Base-by-base conservation (phyloP, 1,139 yeast species). In the Meyerozyma elateridarum region DNA sequence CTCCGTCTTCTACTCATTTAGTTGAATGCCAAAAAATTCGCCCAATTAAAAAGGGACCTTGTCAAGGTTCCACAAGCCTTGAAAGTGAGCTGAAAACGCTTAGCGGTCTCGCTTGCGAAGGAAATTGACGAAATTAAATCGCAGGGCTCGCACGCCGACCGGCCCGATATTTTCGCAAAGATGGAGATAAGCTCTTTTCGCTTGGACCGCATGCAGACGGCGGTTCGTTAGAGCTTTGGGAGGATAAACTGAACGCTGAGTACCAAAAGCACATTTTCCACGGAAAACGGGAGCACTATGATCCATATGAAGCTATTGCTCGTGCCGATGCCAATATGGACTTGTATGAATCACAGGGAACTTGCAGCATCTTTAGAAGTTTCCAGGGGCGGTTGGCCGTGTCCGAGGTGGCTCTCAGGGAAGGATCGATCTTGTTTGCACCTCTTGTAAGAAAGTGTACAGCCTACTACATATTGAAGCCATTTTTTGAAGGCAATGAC, bases 351-450 rank as follows among this genome's bases (percentile, higher is more conserved):
- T 42, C 45, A 32, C 35, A 40, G 9, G 46, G 39, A 1, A 33
- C 39, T 6, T 65, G 73, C 29, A 58, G 62, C 8, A 54, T 58
- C 9, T 68, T 67, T 44, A 50, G 75, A 35, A 56, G 70, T 18
- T 62, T 69, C 35, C 76, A 71, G 48, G 76, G 74, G 6, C 70
- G 75, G 74, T 41, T 69, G 30, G 62, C 73, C 1, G 48, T 69
- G 39, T 53, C 64, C 9, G 51, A 50, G 15, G 54, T 54, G 15
- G 60, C 58, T 5, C 58, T 68, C 5, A 62, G 62, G 15, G 73
- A 66, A 40, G 76, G 76, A 1, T 62, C 75, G 3, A 51, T 71
- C 26, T 48, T 51, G 32, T 54, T 71, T 20, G 54, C 58, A 12
- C 76, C 77, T 4, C 48, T 52, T 37, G 41, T 70, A 9, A 59